Base-by-base conservation (phyloP, 495 filamentous ascomycete species). In the Glonium stellatum region DNA sequence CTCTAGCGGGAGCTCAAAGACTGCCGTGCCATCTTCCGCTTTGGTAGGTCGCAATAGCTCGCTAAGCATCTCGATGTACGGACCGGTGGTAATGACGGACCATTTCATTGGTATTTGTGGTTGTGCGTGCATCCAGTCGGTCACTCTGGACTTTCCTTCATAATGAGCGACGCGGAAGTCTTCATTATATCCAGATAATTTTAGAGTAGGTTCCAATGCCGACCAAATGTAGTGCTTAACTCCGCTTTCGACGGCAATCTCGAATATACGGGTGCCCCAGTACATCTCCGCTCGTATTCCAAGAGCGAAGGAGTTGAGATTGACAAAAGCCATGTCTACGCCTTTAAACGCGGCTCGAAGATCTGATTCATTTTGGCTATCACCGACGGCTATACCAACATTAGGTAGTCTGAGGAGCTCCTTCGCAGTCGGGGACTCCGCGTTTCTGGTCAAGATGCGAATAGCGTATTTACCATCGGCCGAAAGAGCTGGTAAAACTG, bases 81-180 rank as follows among this genome's bases (percentile, higher is more conserved):
- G 78, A 0, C 80, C 75, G 1, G 79, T 78, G 1, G 79, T 81
- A 59, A 82, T 71, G 12, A 81, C 57, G 0, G 79, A 76, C 23
- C 75, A 75, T 27, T 70, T 69, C 79, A 82, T 81, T 1, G 62
- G 72, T 5, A 61, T 61, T 49, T 67, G 61, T 53, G 72, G 70
- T 55, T 78, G 77, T 35, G 68, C 60, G 5, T 72, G 61, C 42
- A 83, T 77, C 72, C 75, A 82, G 34, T 82, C 76, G 15, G 63
- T 73, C 22, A 83, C 69, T n/a, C 78, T 72, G 0, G 79, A 80
- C 66, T 84, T 84, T 1, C 73, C 80, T 64, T 83, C 79, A 55
- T 78, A 77, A 70, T 83, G 81, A 0, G 79, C 81, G 1, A 66
- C 66, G 12, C 77, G 73, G 59, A 75, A 80, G 56, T 75, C 67